phyloP scores from a whole-genome alignment of 805 yeast species.

The Wickerhamomyces silvicola region DNA sequence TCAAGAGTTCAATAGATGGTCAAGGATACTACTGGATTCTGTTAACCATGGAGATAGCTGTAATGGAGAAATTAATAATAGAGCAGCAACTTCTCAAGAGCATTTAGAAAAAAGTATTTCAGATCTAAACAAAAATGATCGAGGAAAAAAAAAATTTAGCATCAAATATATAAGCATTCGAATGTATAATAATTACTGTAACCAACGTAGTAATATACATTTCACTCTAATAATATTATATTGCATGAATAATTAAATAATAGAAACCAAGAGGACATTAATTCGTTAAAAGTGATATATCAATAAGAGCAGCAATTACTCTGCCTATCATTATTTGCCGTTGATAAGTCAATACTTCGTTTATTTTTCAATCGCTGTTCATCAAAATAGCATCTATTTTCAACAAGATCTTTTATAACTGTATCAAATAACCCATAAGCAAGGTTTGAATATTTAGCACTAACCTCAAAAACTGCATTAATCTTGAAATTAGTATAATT shows the following conservation, averaged over 20 bases:
- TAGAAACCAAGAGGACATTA: no score
- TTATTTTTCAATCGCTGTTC: constrained; percentile 20
- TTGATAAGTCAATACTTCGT: constrained; percentile 22
- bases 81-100: constrained; percentile 22
- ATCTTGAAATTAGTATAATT: constrained; percentile 26
- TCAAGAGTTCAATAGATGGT: constrained; percentile 91
- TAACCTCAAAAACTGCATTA: constrained; percentile 39
- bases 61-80: constrained; percentile 43
- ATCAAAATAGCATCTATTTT: constrained; percentile 32
- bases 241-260: no score
- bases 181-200: no score
- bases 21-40: constrained; percentile 78
- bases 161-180: no score
- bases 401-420: constrained; percentile 34
- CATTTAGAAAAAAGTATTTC: constrained; percentile 23
- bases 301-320: constrained; percentile 20
- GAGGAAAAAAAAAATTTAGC: background rate
- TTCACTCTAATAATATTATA: no score
- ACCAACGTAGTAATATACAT: no score
- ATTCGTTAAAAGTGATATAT: no score
- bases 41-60: constrained; percentile 54
- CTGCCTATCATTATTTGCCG: constrained; percentile 17
- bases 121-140: constrained; percentile 9
- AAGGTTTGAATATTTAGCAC: constrained; percentile 35
- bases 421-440: constrained; percentile 33